Base-by-base conservation (phyloP, 352 stramenopile species). In the Globisporangium iwayamae region DNA sequence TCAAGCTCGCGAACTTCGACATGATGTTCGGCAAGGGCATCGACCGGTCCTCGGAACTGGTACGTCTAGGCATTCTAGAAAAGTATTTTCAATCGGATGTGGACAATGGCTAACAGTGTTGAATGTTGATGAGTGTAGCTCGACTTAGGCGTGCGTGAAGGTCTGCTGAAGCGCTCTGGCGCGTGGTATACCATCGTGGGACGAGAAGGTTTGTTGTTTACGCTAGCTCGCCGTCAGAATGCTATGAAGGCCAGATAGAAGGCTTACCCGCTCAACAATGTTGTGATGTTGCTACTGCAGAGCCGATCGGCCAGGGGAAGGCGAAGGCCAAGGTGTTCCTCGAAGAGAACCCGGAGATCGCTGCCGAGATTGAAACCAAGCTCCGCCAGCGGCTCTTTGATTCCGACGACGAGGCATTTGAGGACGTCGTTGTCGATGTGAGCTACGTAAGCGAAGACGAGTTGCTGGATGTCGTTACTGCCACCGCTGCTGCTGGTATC, bases 11-110 rank as follows among this genome's bases (percentile, higher is more conserved):
- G 4, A 86, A 91, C 39, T 96, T 99, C 62, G 97, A 99, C 78
- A 98, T 99, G 87, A 86, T 98, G 57, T 99, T 98, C 71, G 97
- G 97, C 43, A 78, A 87, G 32, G 97, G 97, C 34, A 98, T 99
- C 71, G 96, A 98, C 75, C 84, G 84, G 11, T 83, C 81, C 45
- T 94, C 85, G 1, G 87, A 94, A 65, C 63, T 96, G 73, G 79
- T 93, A 73, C 45, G 70, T 63, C 52, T 16, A 50, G 38, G 8
- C 36, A 56, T 25, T 25, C 22, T 25, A 25, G 22, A 25, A 25
- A 1, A 25, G 22, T 25, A 4, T 22, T 20, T 28, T 20, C 48
- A 25, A 25, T 62, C 28, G 53, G 1, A 25, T 22, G 16, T 20
- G 32, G 28, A 22, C 28, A 25, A 20, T 56, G n/a, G n/a, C 30